Base-by-base conservation (phyloP, 2,329 filamentous ascomycete genomes). In the Hymenotorrendiella dingleyae region DNA sequence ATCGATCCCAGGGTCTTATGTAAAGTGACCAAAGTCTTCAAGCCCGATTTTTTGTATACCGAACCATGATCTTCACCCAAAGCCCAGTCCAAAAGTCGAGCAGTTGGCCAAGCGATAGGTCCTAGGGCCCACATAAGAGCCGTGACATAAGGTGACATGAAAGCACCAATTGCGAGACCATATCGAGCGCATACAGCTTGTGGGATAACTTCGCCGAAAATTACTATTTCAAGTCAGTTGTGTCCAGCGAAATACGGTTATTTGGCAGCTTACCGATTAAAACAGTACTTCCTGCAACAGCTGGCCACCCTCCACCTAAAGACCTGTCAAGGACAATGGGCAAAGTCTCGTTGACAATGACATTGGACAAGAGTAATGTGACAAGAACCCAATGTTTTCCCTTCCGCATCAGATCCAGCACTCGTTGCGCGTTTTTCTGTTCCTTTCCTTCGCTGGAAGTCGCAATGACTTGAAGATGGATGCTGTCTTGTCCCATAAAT, bases 321-420 rank as follows among this genome's bases (percentile, higher is more conserved):
- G 89, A 95, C 43, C 93, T 76, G 66, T 98, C 93, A 39, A 98
- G 76, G 9, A 98, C 87, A 49, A 98, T 95, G 21, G 93, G 93
- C 11, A 96, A 72, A 2, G 91, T 94, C 67, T 97, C 93, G 64
- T 98, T 97, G 53, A 94, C 94, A 57, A 98, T 94, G 60, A 98
- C 93, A 64, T 98, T 98, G 64, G 89, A 89, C 43, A 98, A 72
- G 6, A 98, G 76, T 20, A 98, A 70, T 3, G 93, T 97, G 41
- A 98, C 93, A 44, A 98, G 72, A 16, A 98, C 91, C 93, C 93
- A 98, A 66, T 98, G 93, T 64, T 98, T 98, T 57, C 93, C 93
- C 56, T 78, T 84, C 52, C 87, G 80, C 43, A 98, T 68, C 21
- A 98, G 71, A 32, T 80, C 74, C 54, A 93, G 74, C 9, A 98